These are phyloP conservation scores for Ascochyta pisi DNA, from an alignment of 2,329 filamentous ascomycete genomes.

Conservation along the genomic window DNA sequence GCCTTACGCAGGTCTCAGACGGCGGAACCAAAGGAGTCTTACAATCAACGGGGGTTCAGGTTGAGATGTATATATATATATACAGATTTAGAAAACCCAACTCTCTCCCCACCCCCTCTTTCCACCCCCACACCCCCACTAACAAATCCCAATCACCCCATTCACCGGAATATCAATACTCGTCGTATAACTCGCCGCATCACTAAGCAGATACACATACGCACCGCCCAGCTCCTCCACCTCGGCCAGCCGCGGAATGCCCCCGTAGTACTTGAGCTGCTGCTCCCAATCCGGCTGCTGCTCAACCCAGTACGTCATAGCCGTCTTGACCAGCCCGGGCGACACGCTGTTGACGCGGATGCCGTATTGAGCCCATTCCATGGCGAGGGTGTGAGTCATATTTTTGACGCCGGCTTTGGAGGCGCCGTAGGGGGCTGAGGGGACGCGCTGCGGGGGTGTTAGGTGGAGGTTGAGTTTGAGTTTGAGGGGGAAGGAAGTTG, in stretches of 20 bases:
- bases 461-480: too few relatives aligned
- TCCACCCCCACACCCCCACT: not conserved
- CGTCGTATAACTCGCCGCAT: constrained; percentile 60
- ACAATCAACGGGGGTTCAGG: too few relatives aligned
- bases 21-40: not conserved
- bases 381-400: constrained; percentile 52
- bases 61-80: too few relatives aligned
- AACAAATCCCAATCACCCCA: constrained; percentile 42
- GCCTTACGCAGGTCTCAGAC: constrained; percentile 34
- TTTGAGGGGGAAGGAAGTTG: too few relatives aligned
- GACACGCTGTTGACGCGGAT: constrained; percentile 50
- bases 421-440: constrained; percentile 53
- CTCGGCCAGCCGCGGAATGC: constrained; percentile 62
- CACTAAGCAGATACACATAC: constrained; percentile 64
- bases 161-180: constrained; percentile 59
- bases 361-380: constrained; percentile 50
- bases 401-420: constrained; percentile 55
- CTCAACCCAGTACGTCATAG: constrained; percentile 56
- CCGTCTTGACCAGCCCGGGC: constrained; percentile 47
- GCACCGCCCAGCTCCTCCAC: constrained; percentile 63
- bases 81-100: too few relatives aligned
- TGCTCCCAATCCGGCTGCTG: constrained; percentile 62
- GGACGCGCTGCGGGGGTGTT: constrained; percentile 26
- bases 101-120: too few relatives aligned
- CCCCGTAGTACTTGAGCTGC: constrained; percentile 65